These are phyloP conservation scores for Yamadazyma taylorii DNA, from an alignment of 1,139 yeast species.

Conservation along the genomic window DNA sequence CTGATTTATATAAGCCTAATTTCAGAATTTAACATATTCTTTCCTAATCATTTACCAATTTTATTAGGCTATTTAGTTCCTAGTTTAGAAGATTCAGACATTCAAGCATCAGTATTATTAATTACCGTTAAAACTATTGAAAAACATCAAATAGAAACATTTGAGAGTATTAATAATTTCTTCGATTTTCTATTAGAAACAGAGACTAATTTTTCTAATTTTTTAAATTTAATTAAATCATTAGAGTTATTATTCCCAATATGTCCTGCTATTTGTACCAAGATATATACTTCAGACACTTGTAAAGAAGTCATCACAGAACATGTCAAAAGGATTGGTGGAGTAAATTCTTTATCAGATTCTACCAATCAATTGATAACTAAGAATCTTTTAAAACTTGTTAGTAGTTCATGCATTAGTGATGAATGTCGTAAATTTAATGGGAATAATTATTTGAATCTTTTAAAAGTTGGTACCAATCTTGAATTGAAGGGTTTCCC, in stretches of 20 bases:
- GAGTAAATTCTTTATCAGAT: constrained; percentile 5
- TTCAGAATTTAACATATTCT: constrained; percentile 20
- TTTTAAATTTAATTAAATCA: constrained; percentile 20
- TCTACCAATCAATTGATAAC: constrained; percentile 7
- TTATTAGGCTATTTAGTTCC: constrained; percentile 24
- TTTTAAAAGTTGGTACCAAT: constrained; percentile 25
- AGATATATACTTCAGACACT: constrained; percentile 12
- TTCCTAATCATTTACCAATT: constrained; percentile 25
- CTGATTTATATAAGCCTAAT: constrained; percentile 20
- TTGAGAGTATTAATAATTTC: constrained; percentile 23
- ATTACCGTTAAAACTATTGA: constrained; percentile 27
- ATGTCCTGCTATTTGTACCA: constrained; percentile 13
- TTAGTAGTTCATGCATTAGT: constrained; percentile 36
- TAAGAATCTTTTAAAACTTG: constrained; percentile 21
- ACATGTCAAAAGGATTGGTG: constrained; percentile 10
- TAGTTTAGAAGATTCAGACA: constrained; percentile 12
- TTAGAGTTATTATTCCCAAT: constrained; percentile 15
- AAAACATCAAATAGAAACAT: constrained; percentile 15
- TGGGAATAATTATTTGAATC: constrained; percentile 26
- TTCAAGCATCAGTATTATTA: constrained; percentile 24
- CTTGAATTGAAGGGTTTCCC: constrained; percentile 11
- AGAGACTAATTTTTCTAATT: constrained; percentile 14
- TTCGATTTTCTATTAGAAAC: constrained; percentile 24
- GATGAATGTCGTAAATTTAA: constrained; percentile 38
- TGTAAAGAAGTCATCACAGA: constrained; percentile 10